Evolutionary conservation across 176 grass and related monocot species (phyloP).

Genomic region (Canna indica): DNA sequence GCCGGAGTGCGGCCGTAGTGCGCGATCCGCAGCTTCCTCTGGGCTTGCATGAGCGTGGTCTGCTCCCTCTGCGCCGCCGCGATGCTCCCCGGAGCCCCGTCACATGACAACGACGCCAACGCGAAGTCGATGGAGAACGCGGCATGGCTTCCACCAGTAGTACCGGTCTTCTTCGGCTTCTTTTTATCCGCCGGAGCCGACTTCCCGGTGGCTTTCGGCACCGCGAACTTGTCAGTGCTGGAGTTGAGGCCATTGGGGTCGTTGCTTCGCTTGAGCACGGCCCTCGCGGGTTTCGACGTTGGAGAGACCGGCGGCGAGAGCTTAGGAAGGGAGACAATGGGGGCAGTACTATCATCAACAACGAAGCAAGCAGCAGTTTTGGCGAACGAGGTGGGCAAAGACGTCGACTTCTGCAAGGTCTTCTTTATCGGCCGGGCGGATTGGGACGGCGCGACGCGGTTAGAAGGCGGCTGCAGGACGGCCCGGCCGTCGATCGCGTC

Average conservation of each 20-base stretch:
- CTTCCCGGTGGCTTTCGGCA: neutral
- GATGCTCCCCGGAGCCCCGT: conserved; percentile 42
- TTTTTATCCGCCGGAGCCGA: conserved; percentile 2
- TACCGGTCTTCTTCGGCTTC: conserved; percentile 21
- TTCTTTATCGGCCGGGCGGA: neutral
- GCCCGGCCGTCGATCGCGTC: neutral
- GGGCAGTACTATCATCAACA: too few species aligned
- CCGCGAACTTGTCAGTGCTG: neutral
- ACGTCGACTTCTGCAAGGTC: neutral
- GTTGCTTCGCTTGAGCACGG: neutral
- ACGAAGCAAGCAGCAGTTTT: neutral
- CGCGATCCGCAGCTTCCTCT: conserved; percentile 69
- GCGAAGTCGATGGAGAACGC: conserved; percentile 28
- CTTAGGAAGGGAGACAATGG: neutral
- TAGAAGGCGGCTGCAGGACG: conserved; percentile 16
- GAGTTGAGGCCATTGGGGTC: conserved; percentile 4
- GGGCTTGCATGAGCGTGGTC: conserved; percentile 44
- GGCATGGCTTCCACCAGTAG: conserved; percentile 11
- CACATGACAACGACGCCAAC: neutral
- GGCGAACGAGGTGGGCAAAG: conserved; percentile 10
- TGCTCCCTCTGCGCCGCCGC: conserved; percentile 60
- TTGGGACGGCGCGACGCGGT: conserved; percentile 2
- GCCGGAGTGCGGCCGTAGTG: conserved; percentile 72
- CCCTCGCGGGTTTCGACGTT: too few species aligned
- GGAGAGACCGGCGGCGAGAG: conserved; percentile 4